These are phyloP conservation scores for Penicilliopsis zonata DNA, from an alignment of 495 filamentous ascomycete genomes.

Conservation along the genomic window DNA sequence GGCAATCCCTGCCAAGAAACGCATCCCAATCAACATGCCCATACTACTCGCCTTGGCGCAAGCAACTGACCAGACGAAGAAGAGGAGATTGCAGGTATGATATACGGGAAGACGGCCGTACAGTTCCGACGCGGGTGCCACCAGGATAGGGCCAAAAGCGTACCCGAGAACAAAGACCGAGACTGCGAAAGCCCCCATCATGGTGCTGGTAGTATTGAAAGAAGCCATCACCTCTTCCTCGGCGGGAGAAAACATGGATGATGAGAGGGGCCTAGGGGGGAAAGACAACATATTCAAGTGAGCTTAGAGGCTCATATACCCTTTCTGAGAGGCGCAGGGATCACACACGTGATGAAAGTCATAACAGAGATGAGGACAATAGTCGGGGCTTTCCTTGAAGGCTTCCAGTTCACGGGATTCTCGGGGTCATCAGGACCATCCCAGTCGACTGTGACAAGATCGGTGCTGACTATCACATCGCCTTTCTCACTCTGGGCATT, in stretches of 20 bases:
- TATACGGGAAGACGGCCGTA: constrained; percentile 47
- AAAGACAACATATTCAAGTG: too few species aligned
- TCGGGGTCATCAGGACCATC: constrained; percentile 47
- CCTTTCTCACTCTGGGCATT: too few species aligned
- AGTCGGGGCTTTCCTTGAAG: constrained; percentile 36
- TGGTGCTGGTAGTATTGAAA: constrained; percentile 39
- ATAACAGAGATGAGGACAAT: constrained; percentile 42
- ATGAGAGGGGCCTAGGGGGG: constrained; percentile 29
- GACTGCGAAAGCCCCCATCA: constrained; percentile 48
- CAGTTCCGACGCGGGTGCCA: constrained; percentile 53
- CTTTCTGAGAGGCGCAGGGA: too few species aligned
- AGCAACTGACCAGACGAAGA: constrained; percentile 40
- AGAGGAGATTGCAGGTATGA: constrained; percentile 40
- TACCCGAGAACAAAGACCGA: constrained; percentile 49
- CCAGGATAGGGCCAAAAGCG: constrained; percentile 43
- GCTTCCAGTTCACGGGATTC: constrained; percentile 53
- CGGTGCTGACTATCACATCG: too few species aligned
- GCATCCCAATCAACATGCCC: constrained; percentile 36
- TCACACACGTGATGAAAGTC: constrained; percentile 46
- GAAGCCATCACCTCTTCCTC: constrained; percentile 44
- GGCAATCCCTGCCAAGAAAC: constrained; percentile 37
- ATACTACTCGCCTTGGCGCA: constrained; percentile 36
- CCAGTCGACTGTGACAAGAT: too few species aligned
- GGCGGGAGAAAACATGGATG: constrained; percentile 52
- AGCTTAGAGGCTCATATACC: too few species aligned